Base-by-base conservation (phyloP, 2,329 filamentous ascomycete genomes). In the Raffaelea ambrosiae region DNA sequence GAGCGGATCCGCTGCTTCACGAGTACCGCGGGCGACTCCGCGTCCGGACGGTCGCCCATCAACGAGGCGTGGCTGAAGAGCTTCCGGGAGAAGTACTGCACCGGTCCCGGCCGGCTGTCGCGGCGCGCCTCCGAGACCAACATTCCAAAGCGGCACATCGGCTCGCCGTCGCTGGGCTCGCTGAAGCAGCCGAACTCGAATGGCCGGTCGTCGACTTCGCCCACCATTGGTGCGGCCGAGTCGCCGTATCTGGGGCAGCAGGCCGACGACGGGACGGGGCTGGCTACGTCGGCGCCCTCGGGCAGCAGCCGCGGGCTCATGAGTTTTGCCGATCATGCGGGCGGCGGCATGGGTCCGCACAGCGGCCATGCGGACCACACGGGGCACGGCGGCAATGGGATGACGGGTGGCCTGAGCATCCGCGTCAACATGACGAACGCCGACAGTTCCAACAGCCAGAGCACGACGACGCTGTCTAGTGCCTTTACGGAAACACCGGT, bases 41-140 rank as follows among this genome's bases (percentile, higher is more conserved):
- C n/a, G n/a, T n/a, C 80, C 81, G 49, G 88, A 95, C 47, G 81
- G 76, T 79, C 87, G 44, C 66, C 84, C 48, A 86, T 78, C 43
- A 77, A 88, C 54, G 93, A 79, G 26, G 82, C 74, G 55, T 96
- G 91, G 90, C 74, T 97, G 31, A 88, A 95, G 60, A 94, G 93
- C 62, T 97, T 97, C 72, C 95, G 96, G 71, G 81, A 88, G 61
- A 95, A 91, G 68, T 84, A 95, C 62, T 81, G 67, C 26, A 68
- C 79, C 48, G 69, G 65, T 3, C 16, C 68, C 67, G 16, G 70
- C 16, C 66, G 16, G 51, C 59, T 80, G 35, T 69, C 72, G 52
- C 69, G 79, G 40, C 68, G 79, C 47, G 78, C 78, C 7, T 83
- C 79, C 3, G 79, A 83, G 61, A 76, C 81, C 35, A 89, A 87